A percentile compares a stretch with the other conserved stretches of the same genome.
phyloP scores from a whole-genome alignment of 169 alveolate genomes.

The Plasmodium vivax region DNA sequence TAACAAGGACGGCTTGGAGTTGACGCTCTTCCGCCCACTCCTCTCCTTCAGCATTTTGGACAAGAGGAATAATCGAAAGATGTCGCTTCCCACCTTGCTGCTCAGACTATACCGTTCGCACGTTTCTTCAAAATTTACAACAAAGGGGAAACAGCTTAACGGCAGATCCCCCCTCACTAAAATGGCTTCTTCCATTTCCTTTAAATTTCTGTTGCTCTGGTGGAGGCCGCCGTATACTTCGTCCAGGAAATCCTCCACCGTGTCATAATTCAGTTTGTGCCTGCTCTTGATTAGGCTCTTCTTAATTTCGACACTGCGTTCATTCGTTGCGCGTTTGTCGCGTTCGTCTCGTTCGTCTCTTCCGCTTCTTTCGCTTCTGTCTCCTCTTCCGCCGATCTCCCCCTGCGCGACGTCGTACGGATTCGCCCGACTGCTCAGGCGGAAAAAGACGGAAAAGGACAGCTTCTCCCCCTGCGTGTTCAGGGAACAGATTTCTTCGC shows the following conservation, averaged over 20 bases:
- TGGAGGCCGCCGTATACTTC: slow-evolving; percentile 24
- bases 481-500: slow-evolving; percentile 90
- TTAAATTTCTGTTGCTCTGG: background rate
- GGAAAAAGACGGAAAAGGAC: slow-evolving; percentile 88
- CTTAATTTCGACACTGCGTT: slow-evolving; percentile 5
- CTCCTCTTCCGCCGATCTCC: background rate
- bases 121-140: slow-evolving; percentile 15
- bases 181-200: slow-evolving; percentile 12
- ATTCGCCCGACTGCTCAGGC: slow-evolving; percentile 27
- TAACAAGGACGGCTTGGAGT: slow-evolving; percentile 9
- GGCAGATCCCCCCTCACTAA: slow-evolving; percentile 18
- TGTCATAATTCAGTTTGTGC: slow-evolving; percentile 34
- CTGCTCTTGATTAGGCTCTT: slow-evolving; percentile 20
- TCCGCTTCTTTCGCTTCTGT: background rate
- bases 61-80: slow-evolving; percentile 41
- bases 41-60: slow-evolving; percentile 40
- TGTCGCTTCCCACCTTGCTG: slow-evolving; percentile 50
- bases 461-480: slow-evolving; percentile 88
- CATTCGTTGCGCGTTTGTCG: background rate
- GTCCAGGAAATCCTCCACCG: slow-evolving; percentile 41
- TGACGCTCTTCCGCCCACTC: slow-evolving; percentile 38
- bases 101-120: slow-evolving; percentile 16
- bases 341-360: background rate
- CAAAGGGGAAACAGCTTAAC: background rate
- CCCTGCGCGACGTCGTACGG: slow-evolving; percentile 15